Base-by-base conservation (phyloP, 495 filamentous ascomycete species). In the Annulohypoxylon moriforme region DNA sequence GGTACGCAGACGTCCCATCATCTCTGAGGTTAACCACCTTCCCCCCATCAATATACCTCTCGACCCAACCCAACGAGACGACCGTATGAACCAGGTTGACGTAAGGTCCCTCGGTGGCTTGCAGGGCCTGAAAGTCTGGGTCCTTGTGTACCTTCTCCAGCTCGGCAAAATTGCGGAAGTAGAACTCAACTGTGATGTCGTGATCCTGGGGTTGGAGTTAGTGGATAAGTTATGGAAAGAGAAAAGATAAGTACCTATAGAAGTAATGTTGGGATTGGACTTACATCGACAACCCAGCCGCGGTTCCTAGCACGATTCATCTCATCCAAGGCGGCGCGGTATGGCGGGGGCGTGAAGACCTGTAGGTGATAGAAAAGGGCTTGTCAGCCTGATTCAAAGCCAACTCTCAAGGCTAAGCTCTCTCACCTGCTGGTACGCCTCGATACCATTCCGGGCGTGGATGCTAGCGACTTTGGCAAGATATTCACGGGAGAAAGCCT, bases 101-200 rank as follows among this genome's bases (percentile, higher is more conserved):
- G 2, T 40, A 69, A 0, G 66, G 58, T 0, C 49, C 58, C 49
- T 62, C 66, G 13, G 11, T 5, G 7, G 57, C 50, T 22, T 63
- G 66, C 31, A 63, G 40, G 0, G 20, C 38, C 9, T 57, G 16
- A 49, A 58, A 57, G 5, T 63, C 66, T 16, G 40, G 66, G 16
- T 63, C 58, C 16, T 8, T 4, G 9, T 27, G 34, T 20, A 68
- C 38, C 5, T 40, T 53, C 47, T 61, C 47, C 1, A 68, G 65
- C 3, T 46, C 65, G 14, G 49, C 58, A 29, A 68, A 49, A 38
- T 14, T 47, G 49, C 65, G 58, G 57, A 62, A 56, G 49, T 68
- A 68, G 49, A 68, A 68, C 29, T 68, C 58, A 3, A 57, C 58
- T 25, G 47, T 62, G 58, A 62, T 56, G 49, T 49, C 65, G 50